phyloP scores from a whole-genome alignment of 768 basidiomycete species.

The Lyophyllum semitale region DNA sequence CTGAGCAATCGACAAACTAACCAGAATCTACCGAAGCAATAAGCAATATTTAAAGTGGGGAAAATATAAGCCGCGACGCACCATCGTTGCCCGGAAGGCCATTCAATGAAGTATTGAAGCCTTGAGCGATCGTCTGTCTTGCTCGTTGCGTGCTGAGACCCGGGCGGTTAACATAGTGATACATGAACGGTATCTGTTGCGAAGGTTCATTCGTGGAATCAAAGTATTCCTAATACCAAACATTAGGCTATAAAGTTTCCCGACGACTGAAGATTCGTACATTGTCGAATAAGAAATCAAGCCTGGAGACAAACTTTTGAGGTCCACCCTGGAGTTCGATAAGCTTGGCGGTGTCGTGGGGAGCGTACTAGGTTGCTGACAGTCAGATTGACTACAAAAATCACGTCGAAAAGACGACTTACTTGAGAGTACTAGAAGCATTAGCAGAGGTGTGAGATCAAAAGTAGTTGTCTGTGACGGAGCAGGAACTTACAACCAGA shows the following conservation, averaged over 20 bases:
- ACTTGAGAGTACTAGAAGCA: slow-evolving; percentile 53
- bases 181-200: slow-evolving; percentile 71
- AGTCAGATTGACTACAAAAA: background rate
- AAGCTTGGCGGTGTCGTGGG: slow-evolving; percentile 65
- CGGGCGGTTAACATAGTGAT: slow-evolving; percentile 65
- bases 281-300: slow-evolving; percentile 60
- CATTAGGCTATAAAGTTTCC: background rate
- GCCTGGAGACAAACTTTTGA: slow-evolving; percentile 53
- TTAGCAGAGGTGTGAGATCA: too few relatives aligned
- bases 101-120: slow-evolving; percentile 55
- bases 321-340: slow-evolving; percentile 62
- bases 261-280: slow-evolving; percentile 23
- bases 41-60: slow-evolving; percentile 20
- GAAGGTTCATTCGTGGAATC: slow-evolving; percentile 46
- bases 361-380: slow-evolving; percentile 50
- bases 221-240: slow-evolving; percentile 56
- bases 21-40: slow-evolving; percentile 22
- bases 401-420: slow-evolving; percentile 11
- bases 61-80: slow-evolving; percentile 24
- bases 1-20: slow-evolving; percentile 2
- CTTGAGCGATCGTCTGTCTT: slow-evolving; percentile 54
- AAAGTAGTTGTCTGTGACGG: background rate
- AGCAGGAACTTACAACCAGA: slow-evolving; percentile 45
- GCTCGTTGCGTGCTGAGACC: slow-evolving; percentile 61
- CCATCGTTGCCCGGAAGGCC: slow-evolving; percentile 71